Evolutionary conservation across 139 green algal genomes (phyloP).

Genomic region (Picochlorum sp.): DNA sequence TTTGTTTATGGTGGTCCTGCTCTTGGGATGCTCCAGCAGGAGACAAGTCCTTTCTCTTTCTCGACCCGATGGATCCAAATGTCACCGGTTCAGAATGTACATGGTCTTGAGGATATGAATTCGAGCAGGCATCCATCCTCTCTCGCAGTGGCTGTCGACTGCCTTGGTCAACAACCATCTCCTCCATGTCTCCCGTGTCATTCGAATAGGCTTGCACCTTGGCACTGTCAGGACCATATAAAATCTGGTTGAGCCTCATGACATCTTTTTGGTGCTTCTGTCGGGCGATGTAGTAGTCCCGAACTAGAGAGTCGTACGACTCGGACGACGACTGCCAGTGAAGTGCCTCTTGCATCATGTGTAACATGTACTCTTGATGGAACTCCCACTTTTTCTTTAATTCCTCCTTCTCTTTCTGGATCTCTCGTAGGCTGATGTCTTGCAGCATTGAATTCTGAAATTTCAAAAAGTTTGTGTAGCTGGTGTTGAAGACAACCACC

Average conservation of each 20-base stretch:
- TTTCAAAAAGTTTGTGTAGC: too few relatives aligned
- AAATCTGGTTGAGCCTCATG: constrained; percentile 4
- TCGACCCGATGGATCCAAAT: too few relatives aligned
- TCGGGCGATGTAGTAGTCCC: neutral
- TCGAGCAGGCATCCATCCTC: too few relatives aligned
- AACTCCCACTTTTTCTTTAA: neutral
- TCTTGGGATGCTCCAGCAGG: too few relatives aligned
- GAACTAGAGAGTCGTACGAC: neutral
- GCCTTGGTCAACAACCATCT: too few relatives aligned
- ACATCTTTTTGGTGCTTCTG: neutral
- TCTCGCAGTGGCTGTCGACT: too few relatives aligned
- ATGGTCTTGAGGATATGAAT: too few relatives aligned
- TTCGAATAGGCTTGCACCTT: neutral
- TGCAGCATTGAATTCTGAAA: too few relatives aligned
- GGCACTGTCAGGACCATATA: neutral
- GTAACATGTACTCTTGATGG: neutral
- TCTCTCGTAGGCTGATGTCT: neutral
- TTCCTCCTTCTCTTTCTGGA: constrained; percentile 3
- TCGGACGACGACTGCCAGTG: neutral
- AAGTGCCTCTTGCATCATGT: neutral
- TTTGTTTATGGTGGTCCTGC: too few relatives aligned
- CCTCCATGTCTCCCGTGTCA: neutral
- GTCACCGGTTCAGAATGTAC: too few relatives aligned
- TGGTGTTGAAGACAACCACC: too few relatives aligned
- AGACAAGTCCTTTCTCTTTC: too few relatives aligned